A percentile compares a stretch with the other conserved stretches of the same genome.
Evolutionary conservation across 495 filamentous ascomycete genomes (phyloP).

Genomic region (Penicillium steckii): DNA sequence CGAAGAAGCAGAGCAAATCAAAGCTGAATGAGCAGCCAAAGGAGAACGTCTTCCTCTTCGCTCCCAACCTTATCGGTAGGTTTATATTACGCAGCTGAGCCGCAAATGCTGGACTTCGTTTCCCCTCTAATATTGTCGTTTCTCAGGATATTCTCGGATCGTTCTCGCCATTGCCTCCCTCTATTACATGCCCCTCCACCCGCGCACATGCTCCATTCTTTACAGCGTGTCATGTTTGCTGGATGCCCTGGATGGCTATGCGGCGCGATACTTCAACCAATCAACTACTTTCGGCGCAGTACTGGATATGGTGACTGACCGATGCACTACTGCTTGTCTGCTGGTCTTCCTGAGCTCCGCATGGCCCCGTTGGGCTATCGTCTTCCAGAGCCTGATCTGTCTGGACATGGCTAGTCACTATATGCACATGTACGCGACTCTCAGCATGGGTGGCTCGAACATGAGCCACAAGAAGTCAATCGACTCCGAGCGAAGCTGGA

Average conservation of each 20-base stretch:
- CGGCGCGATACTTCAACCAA: constrained; percentile 84
- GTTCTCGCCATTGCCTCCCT: constrained; percentile 87
- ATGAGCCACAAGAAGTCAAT: constrained; percentile 88
- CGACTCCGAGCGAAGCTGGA: constrained; percentile 61
- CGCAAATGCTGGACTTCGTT: neutral
- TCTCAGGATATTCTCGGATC: constrained; percentile 80
- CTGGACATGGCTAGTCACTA: constrained; percentile 95
- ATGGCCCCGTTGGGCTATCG: constrained; percentile 85
- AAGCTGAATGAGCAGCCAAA: constrained; percentile 35
- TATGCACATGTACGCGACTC: constrained; percentile 95
- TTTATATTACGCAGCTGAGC: neutral
- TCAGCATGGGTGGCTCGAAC: constrained; percentile 70
- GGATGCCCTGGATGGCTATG: constrained; percentile 90
- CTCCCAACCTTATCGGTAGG: constrained; percentile 90
- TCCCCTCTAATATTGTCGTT: neutral
- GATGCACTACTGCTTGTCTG: constrained; percentile 91
- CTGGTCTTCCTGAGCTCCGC: constrained; percentile 91
- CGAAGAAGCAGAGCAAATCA: constrained; percentile 26
- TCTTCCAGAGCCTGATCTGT: constrained; percentile 91
- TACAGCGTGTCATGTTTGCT: constrained; percentile 92
- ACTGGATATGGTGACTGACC: constrained; percentile 95
- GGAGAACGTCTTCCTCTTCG: constrained; percentile 96
- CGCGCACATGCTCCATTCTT: constrained; percentile 85
- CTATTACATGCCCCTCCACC: constrained; percentile 98
- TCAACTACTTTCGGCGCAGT: constrained; percentile 93